phyloP scores from a whole-genome alignment of 2,329 filamentous ascomycete species.

The Emmonsia crescens region DNA sequence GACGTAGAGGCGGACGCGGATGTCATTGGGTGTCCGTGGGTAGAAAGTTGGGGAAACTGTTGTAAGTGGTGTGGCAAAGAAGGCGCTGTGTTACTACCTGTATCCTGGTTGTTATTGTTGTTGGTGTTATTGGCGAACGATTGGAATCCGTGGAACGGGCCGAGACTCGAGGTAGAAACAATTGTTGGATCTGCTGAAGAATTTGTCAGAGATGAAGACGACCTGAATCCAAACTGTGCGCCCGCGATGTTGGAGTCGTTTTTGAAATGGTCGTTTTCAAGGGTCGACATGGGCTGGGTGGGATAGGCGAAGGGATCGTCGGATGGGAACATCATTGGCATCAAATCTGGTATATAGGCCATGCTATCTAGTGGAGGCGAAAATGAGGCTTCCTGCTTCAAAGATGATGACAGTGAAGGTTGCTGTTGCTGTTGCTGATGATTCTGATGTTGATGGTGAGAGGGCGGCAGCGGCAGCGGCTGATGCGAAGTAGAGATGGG shows the following conservation, averaged over 20 bases:
- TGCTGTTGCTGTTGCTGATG: not conserved
- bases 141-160: not conserved
- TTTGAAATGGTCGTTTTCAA: slow-evolving; percentile 34
- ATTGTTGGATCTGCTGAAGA: not conserved
- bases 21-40: not conserved
- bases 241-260: slow-evolving; percentile 12
- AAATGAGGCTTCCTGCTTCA: slow-evolving; percentile 16
- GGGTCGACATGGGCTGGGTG: slow-evolving; percentile 38
- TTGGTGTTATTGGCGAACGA: not conserved
- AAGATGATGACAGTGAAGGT: slow-evolving; percentile 3
- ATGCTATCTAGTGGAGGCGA: slow-evolving; percentile 25
- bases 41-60: not conserved
- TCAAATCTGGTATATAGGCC: slow-evolving; percentile 35
- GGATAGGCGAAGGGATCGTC: slow-evolving; percentile 42
- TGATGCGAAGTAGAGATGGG: slow-evolving; percentile 3
- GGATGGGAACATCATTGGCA: slow-evolving; percentile 42
- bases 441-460: not conserved
- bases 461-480: too few relatives aligned
- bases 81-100: not conserved
- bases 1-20: not conserved
- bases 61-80: not conserved
- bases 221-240: slow-evolving; percentile 8
- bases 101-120: not conserved
- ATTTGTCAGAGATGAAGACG: slow-evolving; percentile 1
- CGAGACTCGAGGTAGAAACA: not conserved